These are phyloP conservation scores for Pouteria glomerata DNA, from an alignment of 148 eudicot genomes.

Conservation along the genomic window DNA sequence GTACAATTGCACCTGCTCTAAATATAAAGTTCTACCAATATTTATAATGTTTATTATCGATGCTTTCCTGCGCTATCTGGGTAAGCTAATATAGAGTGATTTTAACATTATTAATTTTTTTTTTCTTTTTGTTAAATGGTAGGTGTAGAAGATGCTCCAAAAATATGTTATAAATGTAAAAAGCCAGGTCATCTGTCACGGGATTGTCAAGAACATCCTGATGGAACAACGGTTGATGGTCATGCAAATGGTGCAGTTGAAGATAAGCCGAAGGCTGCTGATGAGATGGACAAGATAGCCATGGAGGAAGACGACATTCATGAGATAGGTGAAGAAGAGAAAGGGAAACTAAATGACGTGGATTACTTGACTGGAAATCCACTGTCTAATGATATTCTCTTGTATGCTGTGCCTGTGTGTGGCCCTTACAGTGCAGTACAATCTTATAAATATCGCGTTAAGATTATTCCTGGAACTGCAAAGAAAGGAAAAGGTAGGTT, in stretches of 20 bases:
- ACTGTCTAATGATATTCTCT: slow-evolving; percentile 67
- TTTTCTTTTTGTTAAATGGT: slow-evolving; percentile 7
- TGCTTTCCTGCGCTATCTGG: neutral
- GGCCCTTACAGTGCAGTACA: slow-evolving; percentile 87
- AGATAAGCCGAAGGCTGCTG: slow-evolving; percentile 23
- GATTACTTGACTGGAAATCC: slow-evolving; percentile 94
- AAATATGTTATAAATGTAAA: slow-evolving; percentile 92
- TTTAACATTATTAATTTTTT: neutral
- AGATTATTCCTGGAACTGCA: slow-evolving; percentile 85
- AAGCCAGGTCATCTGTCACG: slow-evolving; percentile 86
- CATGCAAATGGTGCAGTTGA: slow-evolving; percentile 24
- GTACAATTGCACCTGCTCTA: neutral
- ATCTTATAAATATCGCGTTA: slow-evolving; percentile 84
- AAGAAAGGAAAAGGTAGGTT: slow-evolving; percentile 99
- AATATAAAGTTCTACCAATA: neutral
- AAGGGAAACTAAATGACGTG: slow-evolving; percentile 75
- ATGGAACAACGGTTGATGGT: slow-evolving; percentile 26
- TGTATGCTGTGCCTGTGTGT: slow-evolving; percentile 95
- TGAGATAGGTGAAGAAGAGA: slow-evolving; percentile 97
- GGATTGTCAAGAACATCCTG: slow-evolving; percentile 71
- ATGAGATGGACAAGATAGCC: slow-evolving; percentile 55
- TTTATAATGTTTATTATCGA: neutral
- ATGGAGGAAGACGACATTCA: slow-evolving; percentile 98
- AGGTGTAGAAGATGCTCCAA: slow-evolving; percentile 56
- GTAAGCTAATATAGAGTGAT: neutral